Base-by-base conservation (phyloP, 176 grass and related monocot genomes). In the Miscanthus lutarioriparius region DNA sequence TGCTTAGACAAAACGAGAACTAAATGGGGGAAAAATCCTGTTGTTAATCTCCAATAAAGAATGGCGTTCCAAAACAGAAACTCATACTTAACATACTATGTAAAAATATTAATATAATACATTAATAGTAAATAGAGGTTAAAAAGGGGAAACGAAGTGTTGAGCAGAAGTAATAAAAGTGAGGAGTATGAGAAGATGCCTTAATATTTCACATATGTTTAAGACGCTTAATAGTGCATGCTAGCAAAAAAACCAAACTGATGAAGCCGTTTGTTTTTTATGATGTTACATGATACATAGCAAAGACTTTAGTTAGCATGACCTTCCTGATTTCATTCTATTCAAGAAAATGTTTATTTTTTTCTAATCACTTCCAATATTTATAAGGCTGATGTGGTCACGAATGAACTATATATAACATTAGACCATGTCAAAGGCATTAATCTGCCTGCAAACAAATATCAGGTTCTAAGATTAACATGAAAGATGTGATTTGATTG, bases 1-100 rank as follows among this genome's bases (percentile, higher is more conserved):
- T 49, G 39, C 66, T 83, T 61, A 74, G 25, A 53, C 58, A 2
- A 91, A 70, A 81, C 77, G 16, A 83, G 17, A 80, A 78, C 28
- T 7, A 4, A 32, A 76, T 37, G 33, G 66, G 28, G 22, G 15
- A 25, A 80, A 80, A 75, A 19, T 51, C 28, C 3, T 74, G 13
- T 73, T 35, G 78, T 36, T 85, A 72, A 37, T 58, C 20, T 64
- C 30, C 8, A 85, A 53, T 7, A 15, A 85, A 76, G 6, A 75
- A 44, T 37, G 30, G 20, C 27, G 11, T 59, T 67, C 15, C 43
- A 64, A 22, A 67, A 45, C 23, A 36, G 53, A 10, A 48, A 28
- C 40, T 25, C 1, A 19, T 68, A 41, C 36, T 59, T 37, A 82
- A 82, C 36, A 67, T 37, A 48, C 45, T 80, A 59, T 64, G 2